Percentiles rank a stretch among this genome's conserved stretches.
Evolutionary conservation across 805 yeast species (phyloP).

Genomic region (Yamadazyma insecticola): DNA sequence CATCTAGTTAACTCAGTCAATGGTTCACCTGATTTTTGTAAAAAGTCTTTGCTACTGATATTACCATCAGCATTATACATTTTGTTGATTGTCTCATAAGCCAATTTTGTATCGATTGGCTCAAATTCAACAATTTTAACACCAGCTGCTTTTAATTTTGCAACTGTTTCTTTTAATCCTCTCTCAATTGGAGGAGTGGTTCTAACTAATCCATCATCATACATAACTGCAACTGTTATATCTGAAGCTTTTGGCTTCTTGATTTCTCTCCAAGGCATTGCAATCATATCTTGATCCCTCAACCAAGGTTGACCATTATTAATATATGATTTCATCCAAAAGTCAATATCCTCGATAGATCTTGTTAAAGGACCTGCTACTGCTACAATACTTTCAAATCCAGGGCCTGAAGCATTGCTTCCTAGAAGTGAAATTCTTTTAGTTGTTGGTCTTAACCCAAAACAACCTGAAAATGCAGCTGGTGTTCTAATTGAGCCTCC

Average conservation of each 20-base stretch:
- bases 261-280: conserved; percentile 51
- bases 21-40: conserved; percentile 67
- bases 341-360: conserved; percentile 59
- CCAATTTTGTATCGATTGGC: conserved; percentile 54
- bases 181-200: conserved; percentile 66
- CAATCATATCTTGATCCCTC: conserved; percentile 41
- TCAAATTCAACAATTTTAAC: conserved; percentile 51
- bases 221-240: conserved; percentile 59
- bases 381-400: conserved; percentile 59
- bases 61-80: conserved; percentile 70
- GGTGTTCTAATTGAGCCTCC: conserved; percentile 43
- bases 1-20: conserved; percentile 57
- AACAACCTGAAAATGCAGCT: conserved; percentile 37
- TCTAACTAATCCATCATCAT: conserved; percentile 60
- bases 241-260: conserved; percentile 31
- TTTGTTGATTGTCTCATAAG: conserved; percentile 53
- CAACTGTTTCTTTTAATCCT: conserved; percentile 49
- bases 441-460: conserved; percentile 38
- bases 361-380: conserved; percentile 68
- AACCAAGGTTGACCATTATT: conserved; percentile 65
- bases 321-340: conserved; percentile 61
- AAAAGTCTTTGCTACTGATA: conserved; percentile 42
- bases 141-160: conserved; percentile 54
- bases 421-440: conserved; percentile 34
- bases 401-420: conserved; percentile 51